phyloP scores from a whole-genome alignment of 768 basidiomycete genomes.

The Exidia glandulosa region DNA sequence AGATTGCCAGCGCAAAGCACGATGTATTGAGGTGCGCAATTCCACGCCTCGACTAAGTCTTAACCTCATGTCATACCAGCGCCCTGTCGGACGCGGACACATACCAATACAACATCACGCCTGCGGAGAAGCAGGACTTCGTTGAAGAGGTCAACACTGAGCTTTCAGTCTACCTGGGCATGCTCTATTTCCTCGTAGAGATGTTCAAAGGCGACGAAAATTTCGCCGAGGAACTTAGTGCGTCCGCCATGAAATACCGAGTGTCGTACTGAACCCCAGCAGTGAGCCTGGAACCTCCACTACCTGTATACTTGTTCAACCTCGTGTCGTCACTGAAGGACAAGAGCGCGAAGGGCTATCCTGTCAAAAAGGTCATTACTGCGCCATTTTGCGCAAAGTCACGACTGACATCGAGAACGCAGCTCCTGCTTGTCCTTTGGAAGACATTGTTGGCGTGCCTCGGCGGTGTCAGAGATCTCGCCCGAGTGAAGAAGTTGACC shows the following conservation, averaged over 20 bases:
- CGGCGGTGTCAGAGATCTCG: conserved; percentile 82
- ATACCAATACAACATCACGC: conserved; percentile 56
- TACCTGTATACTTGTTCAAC: conserved; percentile 86
- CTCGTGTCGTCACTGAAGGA: conserved; percentile 85
- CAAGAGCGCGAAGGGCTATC: conserved; percentile 90
- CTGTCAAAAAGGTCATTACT: conserved; percentile 77
- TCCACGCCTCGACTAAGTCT: background rate
- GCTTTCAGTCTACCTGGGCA: conserved; percentile 85
- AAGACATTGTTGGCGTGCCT: conserved; percentile 86
- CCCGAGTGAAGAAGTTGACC: conserved; percentile 70
- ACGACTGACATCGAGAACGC: conserved; percentile 27
- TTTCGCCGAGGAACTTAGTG: conserved; percentile 94
- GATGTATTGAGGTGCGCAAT: conserved; percentile 59
- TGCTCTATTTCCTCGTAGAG: conserved; percentile 92
- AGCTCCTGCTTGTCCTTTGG: conserved; percentile 92
- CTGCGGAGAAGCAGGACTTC: conserved; percentile 62
- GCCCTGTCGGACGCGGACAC: conserved; percentile 67
- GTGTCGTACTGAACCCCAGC: conserved; percentile 1
- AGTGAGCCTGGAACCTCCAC: conserved; percentile 94
- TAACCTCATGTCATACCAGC: conserved; percentile 28
- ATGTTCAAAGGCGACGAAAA: conserved; percentile 87
- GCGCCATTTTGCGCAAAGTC: background rate
- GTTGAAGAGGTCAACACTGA: conserved; percentile 88
- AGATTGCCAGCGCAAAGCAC: conserved; percentile 80
- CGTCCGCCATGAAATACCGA: conserved; percentile 22